Evolutionary conservation across 1,284 basidiomycete species (phyloP).

Genomic region (Agaricales sp.): DNA sequence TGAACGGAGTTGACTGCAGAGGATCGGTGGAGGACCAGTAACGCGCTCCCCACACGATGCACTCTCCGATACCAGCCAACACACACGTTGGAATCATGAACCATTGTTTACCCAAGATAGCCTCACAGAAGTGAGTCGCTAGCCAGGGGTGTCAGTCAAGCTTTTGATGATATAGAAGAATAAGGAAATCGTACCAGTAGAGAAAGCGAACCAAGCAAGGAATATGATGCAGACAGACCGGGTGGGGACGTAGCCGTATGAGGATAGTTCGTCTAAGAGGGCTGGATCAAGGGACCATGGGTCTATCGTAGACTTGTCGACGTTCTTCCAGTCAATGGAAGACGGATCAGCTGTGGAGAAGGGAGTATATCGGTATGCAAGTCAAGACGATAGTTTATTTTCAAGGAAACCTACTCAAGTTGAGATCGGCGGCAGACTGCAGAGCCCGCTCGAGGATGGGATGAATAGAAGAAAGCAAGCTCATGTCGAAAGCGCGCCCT

Average conservation of each 20-base stretch:
- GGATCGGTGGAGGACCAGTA: conserved; percentile 7
- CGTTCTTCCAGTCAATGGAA: too few species aligned
- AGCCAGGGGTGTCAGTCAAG: neutral
- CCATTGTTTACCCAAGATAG: neutral
- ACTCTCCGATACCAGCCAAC: neutral
- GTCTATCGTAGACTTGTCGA: too few species aligned
- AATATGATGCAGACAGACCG: neutral
- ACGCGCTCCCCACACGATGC: neutral
- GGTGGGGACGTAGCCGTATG: neutral
- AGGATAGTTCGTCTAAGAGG: too few species aligned
- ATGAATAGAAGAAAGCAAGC: too few species aligned
- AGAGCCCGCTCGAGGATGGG: too few species aligned
- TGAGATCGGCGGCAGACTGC: too few species aligned
- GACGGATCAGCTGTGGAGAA: too few species aligned
- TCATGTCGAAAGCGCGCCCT: too few species aligned
- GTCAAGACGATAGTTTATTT: too few species aligned
- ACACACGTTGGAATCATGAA: neutral
- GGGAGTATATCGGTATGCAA: too few species aligned
- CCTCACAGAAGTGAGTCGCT: neutral
- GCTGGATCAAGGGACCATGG: too few species aligned
- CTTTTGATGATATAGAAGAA: neutral
- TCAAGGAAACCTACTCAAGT: too few species aligned
- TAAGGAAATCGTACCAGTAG: neutral
- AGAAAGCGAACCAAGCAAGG: neutral
- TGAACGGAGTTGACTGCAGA: neutral